These are phyloP conservation scores for Bolboschoenoplectus hybrid DNA, from an alignment of 202 grass and related monocot species.

Conservation along the genomic window DNA sequence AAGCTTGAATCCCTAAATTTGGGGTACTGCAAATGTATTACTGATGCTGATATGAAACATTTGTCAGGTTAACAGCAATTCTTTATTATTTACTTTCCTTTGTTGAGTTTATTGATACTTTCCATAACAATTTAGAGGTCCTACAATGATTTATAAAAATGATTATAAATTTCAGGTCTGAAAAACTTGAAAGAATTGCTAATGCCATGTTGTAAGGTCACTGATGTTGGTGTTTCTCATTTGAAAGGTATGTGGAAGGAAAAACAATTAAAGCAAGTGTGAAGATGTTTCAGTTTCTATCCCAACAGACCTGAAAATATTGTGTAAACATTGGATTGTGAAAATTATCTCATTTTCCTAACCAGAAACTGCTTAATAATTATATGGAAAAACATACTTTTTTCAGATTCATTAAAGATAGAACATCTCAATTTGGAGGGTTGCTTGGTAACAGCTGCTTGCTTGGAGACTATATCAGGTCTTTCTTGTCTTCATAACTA, in stretches of 20 bases:
- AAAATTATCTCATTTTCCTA: background rate
- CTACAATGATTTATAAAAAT: constrained; percentile 30
- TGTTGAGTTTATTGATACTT: background rate
- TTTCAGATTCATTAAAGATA: constrained; percentile 79
- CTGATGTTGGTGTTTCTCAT: constrained; percentile 74
- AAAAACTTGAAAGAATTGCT: constrained; percentile 80
- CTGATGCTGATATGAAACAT: constrained; percentile 82
- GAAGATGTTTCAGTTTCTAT: background rate
- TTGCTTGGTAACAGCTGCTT: constrained; percentile 78
- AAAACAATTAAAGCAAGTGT: constrained; percentile 22
- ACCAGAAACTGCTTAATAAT: constrained; percentile 3
- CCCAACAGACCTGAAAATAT: background rate
- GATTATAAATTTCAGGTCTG: constrained; percentile 54
- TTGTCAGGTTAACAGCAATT: constrained; percentile 70
- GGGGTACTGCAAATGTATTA: constrained; percentile 93
- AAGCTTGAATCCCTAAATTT: constrained; percentile 93
- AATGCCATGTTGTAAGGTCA: constrained; percentile 81
- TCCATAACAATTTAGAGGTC: constrained; percentile 23
- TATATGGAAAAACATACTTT: background rate
- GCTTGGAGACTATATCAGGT: constrained; percentile 96
- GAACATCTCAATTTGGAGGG: constrained; percentile 82
- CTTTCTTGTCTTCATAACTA: constrained; percentile 36
- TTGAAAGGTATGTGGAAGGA: constrained; percentile 69
- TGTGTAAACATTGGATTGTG: background rate
- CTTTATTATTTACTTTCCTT: constrained; percentile 35